phyloP scores from a whole-genome alignment of 2,329 filamentous ascomycete species.

The Penicillium sclerotiorum region DNA sequence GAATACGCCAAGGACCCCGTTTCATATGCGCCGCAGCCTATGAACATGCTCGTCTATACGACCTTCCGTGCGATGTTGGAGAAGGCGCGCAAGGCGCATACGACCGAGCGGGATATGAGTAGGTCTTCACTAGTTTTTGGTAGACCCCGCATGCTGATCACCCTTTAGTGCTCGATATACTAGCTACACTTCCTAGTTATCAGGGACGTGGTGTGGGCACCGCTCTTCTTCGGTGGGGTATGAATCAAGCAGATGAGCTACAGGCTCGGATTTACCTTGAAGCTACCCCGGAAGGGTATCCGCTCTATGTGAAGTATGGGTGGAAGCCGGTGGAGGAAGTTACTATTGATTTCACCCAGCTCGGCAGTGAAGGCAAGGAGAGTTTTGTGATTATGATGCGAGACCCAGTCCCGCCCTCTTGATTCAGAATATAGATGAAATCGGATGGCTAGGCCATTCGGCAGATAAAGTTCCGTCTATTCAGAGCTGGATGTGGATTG shows the following conservation, averaged over 20 bases:
- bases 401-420: conserved; percentile 11
- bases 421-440: background rate
- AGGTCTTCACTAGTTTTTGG: conserved; percentile 5
- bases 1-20: conserved; percentile 38
- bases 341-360: conserved; percentile 37
- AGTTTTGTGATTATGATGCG: conserved; percentile 31
- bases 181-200: conserved; percentile 47
- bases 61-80: conserved; percentile 23
- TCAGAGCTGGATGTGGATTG: too few relatives aligned
- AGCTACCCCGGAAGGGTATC: conserved; percentile 52
- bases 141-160: background rate
- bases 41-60: conserved; percentile 47
- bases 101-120: conserved; percentile 29
- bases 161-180: conserved; percentile 45
- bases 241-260: conserved; percentile 49
- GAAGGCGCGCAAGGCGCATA: conserved; percentile 19
- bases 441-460: background rate
- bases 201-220: conserved; percentile 53
- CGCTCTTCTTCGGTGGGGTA: conserved; percentile 53
- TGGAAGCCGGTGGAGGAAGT: conserved; percentile 47
- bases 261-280: conserved; percentile 54
- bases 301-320: conserved; percentile 54
- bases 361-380: conserved; percentile 26
- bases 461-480: background rate
- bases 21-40: conserved; percentile 44